Conservation (phyloP, 1,284 basidiomycete species). For the Leccinum griseonigrum region DNA sequence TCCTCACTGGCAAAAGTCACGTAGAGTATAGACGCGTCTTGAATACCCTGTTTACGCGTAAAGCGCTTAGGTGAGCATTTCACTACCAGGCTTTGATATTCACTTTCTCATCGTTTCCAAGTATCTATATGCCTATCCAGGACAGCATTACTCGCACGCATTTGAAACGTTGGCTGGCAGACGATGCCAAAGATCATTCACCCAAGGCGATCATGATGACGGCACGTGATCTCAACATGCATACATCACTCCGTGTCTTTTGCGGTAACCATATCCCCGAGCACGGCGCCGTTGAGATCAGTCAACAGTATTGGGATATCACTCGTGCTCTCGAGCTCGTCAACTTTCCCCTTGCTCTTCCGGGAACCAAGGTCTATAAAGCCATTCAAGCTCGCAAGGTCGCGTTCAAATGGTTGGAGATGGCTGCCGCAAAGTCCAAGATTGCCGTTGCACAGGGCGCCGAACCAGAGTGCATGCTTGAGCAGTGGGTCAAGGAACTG, state of each 20-base stretch:
- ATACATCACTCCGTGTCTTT: slow-evolving; percentile 94
- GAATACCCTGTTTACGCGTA: slow-evolving; percentile 92
- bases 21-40: slow-evolving; percentile 93
- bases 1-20: slow-evolving; percentile 92
- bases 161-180: slow-evolving; percentile 71
- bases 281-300: slow-evolving; percentile 76
- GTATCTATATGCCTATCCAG: slow-evolving; percentile 87
- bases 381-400: slow-evolving; percentile 92
- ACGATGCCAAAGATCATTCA: slow-evolving; percentile 45
- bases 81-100: neutral
- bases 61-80: slow-evolving; percentile 74
- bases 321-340: slow-evolving; percentile 95
- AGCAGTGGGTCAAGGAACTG: slow-evolving; percentile 87
- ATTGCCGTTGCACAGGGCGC: slow-evolving; percentile 79
- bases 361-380: slow-evolving; percentile 95
- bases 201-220: slow-evolving; percentile 84
- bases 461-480: slow-evolving; percentile 88
- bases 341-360: slow-evolving; percentile 96
- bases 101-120: slow-evolving; percentile 33
- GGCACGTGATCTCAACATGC: slow-evolving; percentile 95
- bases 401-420: slow-evolving; percentile 81
- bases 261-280: slow-evolving; percentile 90
- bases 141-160: slow-evolving; percentile 83
- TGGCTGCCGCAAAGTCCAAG: slow-evolving; percentile 82
- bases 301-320: slow-evolving; percentile 95